A percentile compares a stretch with the other conserved stretches of the same genome.
phyloP scores from a whole-genome alignment of 2,329 filamentous ascomycete genomes.

The Alternaria arborescens region DNA sequence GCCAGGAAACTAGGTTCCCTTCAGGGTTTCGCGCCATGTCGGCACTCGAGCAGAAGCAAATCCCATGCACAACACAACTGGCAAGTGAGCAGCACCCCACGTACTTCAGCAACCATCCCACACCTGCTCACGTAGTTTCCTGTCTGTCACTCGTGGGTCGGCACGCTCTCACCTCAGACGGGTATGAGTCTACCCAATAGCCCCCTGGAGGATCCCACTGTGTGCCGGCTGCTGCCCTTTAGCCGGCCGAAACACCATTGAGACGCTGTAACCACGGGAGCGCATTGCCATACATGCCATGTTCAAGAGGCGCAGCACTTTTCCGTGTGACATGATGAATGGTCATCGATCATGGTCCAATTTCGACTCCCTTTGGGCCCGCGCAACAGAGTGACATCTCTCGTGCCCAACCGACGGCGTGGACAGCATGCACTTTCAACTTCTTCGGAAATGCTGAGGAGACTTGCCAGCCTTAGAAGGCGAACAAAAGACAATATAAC shows the following conservation, averaged over 20 bases:
- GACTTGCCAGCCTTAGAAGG: background rate
- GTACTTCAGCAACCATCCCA: background rate
- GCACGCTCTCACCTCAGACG: slow-evolving; percentile 23
- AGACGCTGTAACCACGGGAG: background rate
- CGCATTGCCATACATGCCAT: background rate
- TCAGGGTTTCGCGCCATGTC: background rate
- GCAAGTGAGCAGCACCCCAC: background rate
- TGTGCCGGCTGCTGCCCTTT: background rate
- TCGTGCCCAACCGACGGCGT: background rate
- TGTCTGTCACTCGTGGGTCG: slow-evolving; percentile 6
- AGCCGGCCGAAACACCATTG: background rate
- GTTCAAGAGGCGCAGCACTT: background rate
- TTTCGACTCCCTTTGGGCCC: background rate
- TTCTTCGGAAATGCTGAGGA: background rate
- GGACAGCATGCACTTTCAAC: background rate
- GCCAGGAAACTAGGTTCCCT: background rate
- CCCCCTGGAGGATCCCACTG: background rate
- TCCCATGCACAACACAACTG: slow-evolving; percentile 2
- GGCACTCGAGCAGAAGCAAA: slow-evolving; percentile 5
- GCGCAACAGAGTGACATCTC: background rate
- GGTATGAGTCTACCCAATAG: background rate
- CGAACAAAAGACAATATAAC: background rate
- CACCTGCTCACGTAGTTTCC: no score
- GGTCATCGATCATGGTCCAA: background rate
- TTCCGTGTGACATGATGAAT: background rate